phyloP scores from a whole-genome alignment of 1,284 basidiomycete species.

The Cutaneotrichosporon sp. region DNA sequence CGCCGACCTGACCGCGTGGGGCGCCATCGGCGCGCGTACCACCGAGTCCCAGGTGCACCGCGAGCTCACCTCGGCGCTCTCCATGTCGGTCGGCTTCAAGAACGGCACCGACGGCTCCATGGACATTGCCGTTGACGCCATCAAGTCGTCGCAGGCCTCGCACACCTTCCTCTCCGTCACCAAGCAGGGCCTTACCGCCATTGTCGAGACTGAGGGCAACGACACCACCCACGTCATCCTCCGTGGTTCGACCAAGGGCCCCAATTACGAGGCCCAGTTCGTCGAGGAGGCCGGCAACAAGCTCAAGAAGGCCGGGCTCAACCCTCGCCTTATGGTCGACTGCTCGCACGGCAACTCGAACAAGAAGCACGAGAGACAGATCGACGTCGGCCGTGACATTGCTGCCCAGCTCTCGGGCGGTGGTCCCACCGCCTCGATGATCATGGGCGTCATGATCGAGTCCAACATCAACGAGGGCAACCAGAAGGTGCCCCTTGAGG shows the following conservation, averaged over 20 bases:
- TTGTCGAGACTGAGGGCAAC: conserved; percentile 75
- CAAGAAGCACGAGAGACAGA: conserved; percentile 63
- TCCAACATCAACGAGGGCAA: conserved; percentile 79
- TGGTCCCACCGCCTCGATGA: conserved; percentile 68
- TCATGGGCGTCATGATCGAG: conserved; percentile 98
- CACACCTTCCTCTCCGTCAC: conserved; percentile 93
- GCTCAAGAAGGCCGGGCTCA: conserved; percentile 74
- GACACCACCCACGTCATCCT: conserved; percentile 69
- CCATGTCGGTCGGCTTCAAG: conserved; percentile 82
- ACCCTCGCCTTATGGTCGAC: conserved; percentile 86
- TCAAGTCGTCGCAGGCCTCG: conserved; percentile 77
- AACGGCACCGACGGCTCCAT: conserved; percentile 61
- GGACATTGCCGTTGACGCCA: conserved; percentile 85
- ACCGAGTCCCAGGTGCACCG: conserved; percentile 93
- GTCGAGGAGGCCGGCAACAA: conserved; percentile 76
- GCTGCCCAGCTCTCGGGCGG: conserved; percentile 66
- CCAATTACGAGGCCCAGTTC: conserved; percentile 77
- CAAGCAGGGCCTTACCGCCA: conserved; percentile 86
- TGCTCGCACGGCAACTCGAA: conserved; percentile 77
- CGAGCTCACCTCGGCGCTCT: conserved; percentile 84
- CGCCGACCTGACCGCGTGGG: conserved; percentile 82
- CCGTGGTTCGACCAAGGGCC: conserved; percentile 79
- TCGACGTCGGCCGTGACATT: conserved; percentile 58
- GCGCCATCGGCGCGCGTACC: conserved; percentile 94
- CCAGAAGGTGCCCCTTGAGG: conserved; percentile 79